phyloP scores from a whole-genome alignment of 1,284 basidiomycete genomes.

The Lignosus rhinocerotis region DNA sequence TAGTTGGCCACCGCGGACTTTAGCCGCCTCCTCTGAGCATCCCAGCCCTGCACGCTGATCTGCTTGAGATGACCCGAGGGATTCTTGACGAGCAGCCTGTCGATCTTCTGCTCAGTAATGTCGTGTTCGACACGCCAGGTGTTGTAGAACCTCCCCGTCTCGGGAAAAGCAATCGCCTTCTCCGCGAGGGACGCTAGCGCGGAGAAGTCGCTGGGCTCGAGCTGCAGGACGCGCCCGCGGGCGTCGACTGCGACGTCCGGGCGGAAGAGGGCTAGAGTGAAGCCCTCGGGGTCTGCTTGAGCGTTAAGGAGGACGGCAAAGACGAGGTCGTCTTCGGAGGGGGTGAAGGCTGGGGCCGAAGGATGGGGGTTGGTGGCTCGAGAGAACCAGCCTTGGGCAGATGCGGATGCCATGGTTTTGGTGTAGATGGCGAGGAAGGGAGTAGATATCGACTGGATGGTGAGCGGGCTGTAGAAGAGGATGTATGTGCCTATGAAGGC shows the following conservation, averaged over 20 bases:
- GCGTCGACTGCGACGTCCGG: conserved; percentile 42
- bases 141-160: conserved; percentile 42
- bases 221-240: conserved; percentile 37
- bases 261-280: conserved; percentile 46
- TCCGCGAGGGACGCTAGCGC: conserved; percentile 37
- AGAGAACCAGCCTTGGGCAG: conserved; percentile 35
- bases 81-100: conserved; percentile 36
- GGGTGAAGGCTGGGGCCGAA: conserved; percentile 35
- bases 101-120: conserved; percentile 41
- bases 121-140: conserved; percentile 40
- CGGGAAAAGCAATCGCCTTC: conserved; percentile 27
- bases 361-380: conserved; percentile 36
- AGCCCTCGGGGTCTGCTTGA: conserved; percentile 41
- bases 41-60: conserved; percentile 47
- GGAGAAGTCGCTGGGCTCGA: conserved; percentile 37
- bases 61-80: conserved; percentile 30
- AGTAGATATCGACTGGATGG: background rate
- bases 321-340: conserved; percentile 35
- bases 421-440: background rate
- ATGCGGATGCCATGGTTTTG: conserved; percentile 1
- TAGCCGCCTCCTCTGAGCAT: conserved; percentile 36
- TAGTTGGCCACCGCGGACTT: conserved; percentile 36
- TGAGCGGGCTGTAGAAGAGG: conserved; percentile 10
- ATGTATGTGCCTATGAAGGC: conserved; percentile 17
- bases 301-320: conserved; percentile 42